Percentiles rank a stretch among this genome's conserved stretches.
phyloP scores from a whole-genome alignment of 345 rosid genomes.

The Gossypium arboreum region DNA sequence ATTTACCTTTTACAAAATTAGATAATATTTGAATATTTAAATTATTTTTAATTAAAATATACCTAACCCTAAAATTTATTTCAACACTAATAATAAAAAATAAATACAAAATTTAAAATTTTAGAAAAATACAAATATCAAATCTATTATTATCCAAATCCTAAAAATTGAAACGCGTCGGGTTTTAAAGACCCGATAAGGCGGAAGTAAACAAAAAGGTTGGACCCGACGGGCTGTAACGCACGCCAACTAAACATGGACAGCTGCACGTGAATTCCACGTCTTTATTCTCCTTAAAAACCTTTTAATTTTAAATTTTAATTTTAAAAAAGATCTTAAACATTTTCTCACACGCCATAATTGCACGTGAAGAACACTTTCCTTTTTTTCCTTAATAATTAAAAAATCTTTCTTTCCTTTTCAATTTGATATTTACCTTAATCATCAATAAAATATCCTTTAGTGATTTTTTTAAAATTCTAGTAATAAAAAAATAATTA shows the following conservation, averaged over 20 bases:
- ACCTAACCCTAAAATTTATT: too few relatives aligned
- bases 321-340: neutral
- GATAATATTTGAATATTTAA: too few relatives aligned
- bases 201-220: neutral
- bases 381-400: neutral
- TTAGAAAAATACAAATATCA: too few relatives aligned
- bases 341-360: neutral
- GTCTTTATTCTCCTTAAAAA: constrained; percentile 15
- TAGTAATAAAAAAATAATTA: neutral
- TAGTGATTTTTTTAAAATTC: neutral
- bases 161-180: too few relatives aligned
- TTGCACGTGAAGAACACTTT: neutral
- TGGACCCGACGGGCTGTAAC: constrained; percentile 5
- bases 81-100: too few relatives aligned
- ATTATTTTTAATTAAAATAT: too few relatives aligned
- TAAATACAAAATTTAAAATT: too few relatives aligned
- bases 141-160: too few relatives aligned
- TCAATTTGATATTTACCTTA: neutral
- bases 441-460: constrained; percentile 3
- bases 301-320: neutral
- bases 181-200: too few relatives aligned
- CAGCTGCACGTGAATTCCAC: constrained; percentile 23
- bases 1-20: too few relatives aligned
- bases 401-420: neutral
- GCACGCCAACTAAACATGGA: constrained; percentile 8